Conservation (phyloP, 2,329 filamentous ascomycete genomes). For the Aureobasidium sp. region DNA sequence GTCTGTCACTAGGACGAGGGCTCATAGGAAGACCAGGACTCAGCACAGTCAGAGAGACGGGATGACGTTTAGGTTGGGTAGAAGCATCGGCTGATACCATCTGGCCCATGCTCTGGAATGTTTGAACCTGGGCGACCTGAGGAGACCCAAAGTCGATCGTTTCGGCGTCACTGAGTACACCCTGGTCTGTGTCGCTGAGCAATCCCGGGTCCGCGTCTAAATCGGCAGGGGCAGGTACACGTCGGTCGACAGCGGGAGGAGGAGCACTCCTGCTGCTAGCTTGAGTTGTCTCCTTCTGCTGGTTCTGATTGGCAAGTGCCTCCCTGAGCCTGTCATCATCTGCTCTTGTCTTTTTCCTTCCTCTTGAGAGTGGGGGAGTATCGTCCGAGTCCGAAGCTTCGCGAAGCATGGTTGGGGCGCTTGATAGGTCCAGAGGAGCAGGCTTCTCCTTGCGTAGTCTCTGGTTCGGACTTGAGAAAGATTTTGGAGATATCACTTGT, state of each 20-base stretch:
- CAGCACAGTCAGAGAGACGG: constrained; percentile 28
- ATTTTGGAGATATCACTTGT: constrained; percentile 9
- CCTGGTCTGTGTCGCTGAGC: constrained; percentile 5
- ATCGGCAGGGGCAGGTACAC: constrained; percentile 1
- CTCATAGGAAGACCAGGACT: constrained; percentile 59
- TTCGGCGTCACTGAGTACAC: constrained; percentile 8
- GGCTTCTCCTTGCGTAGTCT: constrained; percentile 69
- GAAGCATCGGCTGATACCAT: constrained; percentile 9
- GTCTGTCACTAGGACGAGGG: constrained; percentile 53
- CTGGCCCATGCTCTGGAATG: constrained; percentile 18
- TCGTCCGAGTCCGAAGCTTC: constrained; percentile 9
- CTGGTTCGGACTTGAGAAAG: constrained; percentile 27
- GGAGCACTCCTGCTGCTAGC: constrained; percentile 52
- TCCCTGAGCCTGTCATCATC: constrained; percentile 79
- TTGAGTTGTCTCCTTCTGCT: constrained; percentile 60
- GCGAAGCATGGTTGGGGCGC: constrained; percentile 3
- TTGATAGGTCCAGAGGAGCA: constrained; percentile 67
- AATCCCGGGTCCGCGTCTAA: background rate
- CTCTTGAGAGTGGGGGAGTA: constrained; percentile 37
- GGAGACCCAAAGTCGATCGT: constrained; percentile 16
- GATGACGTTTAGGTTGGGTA: constrained; percentile 9
- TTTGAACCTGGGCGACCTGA: constrained; percentile 17
- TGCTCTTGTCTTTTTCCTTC: constrained; percentile 74
- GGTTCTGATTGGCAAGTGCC: constrained; percentile 43
- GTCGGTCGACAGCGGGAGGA: constrained; percentile 19